These are phyloP conservation scores for Pichia thaimueangensis DNA, from an alignment of 805 yeast species.

Conservation along the genomic window DNA sequence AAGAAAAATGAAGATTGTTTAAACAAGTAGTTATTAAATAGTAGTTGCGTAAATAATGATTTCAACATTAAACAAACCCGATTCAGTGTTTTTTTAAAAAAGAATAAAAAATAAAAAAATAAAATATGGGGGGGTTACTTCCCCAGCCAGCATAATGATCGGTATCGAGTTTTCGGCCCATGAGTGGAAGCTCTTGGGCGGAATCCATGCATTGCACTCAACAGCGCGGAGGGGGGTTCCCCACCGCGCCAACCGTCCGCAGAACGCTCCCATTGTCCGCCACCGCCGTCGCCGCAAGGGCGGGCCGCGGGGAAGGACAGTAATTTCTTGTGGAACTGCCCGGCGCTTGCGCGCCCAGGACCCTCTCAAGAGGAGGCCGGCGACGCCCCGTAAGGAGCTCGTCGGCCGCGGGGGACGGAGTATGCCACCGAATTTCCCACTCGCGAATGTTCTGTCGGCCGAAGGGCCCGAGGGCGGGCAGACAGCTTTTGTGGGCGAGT, in stretches of 20 bases:
- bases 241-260: slow-evolving; percentile 32
- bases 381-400: slow-evolving; percentile 21
- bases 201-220: slow-evolving; percentile 36
- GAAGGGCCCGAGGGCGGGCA: background rate
- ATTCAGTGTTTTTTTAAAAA: no score
- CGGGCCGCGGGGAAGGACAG: slow-evolving; percentile 6
- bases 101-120: background rate
- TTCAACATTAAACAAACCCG: no score
- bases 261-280: slow-evolving; percentile 31
- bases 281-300: slow-evolving; percentile 1
- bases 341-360: slow-evolving; percentile 35
- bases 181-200: no score
- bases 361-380: slow-evolving; percentile 30
- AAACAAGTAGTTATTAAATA: no score
- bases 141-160: slow-evolving; percentile 26
- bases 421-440: slow-evolving; percentile 38
- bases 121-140: no score
- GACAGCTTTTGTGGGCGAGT: slow-evolving; percentile 30
- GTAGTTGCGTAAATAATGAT: no score
- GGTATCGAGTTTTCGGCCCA: slow-evolving; percentile 34
- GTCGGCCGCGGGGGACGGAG: slow-evolving; percentile 21
- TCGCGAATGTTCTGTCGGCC: slow-evolving; percentile 19
- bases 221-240: slow-evolving; percentile 18
- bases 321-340: slow-evolving; percentile 34
- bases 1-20: background rate